Evolutionary conservation across 768 basidiomycete species (phyloP).

Genomic region (Amanita rubescens): DNA sequence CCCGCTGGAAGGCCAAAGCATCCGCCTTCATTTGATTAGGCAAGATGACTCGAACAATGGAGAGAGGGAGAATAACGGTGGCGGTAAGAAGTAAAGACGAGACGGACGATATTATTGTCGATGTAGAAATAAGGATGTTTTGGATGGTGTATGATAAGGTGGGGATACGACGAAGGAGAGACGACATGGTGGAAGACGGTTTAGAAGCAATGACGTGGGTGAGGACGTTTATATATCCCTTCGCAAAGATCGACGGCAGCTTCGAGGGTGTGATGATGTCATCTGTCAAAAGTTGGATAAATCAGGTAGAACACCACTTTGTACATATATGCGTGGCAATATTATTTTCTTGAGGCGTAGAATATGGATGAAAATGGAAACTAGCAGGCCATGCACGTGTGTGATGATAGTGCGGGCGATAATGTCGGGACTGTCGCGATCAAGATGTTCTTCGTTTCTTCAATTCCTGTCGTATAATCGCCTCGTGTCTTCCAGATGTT

Average conservation of each 20-base stretch:
- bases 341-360: too few relatives aligned
- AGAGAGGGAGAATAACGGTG: too few relatives aligned
- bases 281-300: background rate
- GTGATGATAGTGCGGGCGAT: background rate
- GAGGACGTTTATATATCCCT: background rate
- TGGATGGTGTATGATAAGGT: too few relatives aligned
- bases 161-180: slow-evolving; percentile 16
- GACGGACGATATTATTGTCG: slow-evolving; percentile 11
- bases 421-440: background rate
- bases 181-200: background rate
- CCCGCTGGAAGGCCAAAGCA: too few relatives aligned
- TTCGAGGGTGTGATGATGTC: too few relatives aligned
- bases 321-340: background rate
- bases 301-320: background rate
- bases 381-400: too few relatives aligned
- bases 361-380: too few relatives aligned
- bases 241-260: background rate
- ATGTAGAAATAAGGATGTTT: too few relatives aligned
- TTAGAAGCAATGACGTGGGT: background rate
- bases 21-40: too few relatives aligned
- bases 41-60: too few relatives aligned
- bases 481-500: background rate
- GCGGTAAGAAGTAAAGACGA: too few relatives aligned
- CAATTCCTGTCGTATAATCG: background rate
- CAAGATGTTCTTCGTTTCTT: background rate